Percentiles rank a stretch among this genome's conserved stretches.
Evolutionary conservation across 2,329 filamentous ascomycete genomes (phyloP).

Genomic region (Metarhizium anisopliae): DNA sequence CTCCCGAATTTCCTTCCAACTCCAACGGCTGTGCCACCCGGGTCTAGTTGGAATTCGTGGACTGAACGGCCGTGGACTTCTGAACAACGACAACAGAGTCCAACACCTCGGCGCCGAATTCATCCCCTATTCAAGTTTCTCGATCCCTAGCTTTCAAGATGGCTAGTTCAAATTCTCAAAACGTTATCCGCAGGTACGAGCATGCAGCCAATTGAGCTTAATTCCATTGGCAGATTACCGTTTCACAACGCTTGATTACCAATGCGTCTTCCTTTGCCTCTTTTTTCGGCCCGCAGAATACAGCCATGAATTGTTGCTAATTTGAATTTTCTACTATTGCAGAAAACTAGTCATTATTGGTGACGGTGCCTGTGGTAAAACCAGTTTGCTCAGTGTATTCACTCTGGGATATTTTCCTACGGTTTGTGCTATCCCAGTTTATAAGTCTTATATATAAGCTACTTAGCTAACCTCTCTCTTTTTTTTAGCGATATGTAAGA

Average conservation of each 20-base stretch:
- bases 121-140: conserved; percentile 5
- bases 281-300: too few species aligned
- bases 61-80: not conserved
- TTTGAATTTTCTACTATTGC: conserved; percentile 1
- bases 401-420: conserved; percentile 97
- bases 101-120: not conserved
- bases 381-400: conserved; percentile 92
- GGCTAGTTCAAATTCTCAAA: conserved; percentile 37
- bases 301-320: not conserved
- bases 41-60: not conserved
- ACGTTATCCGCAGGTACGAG: conserved; percentile 58
- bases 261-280: not conserved
- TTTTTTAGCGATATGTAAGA: conserved; percentile 50
- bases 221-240: not conserved
- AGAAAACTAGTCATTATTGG: conserved; percentile 97
- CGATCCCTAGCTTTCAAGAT: conserved; percentile 21
- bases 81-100: not conserved
- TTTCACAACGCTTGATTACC: not conserved
- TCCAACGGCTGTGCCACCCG: not conserved
- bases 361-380: conserved; percentile 97
- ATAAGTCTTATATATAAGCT: conserved; percentile 15
- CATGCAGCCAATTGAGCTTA: not conserved
- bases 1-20: not conserved
- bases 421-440: conserved; percentile 46
- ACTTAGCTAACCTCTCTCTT: not conserved